These are phyloP conservation scores for Coriaria nepalensis DNA, from an alignment of 306 rosid species.

Conservation along the genomic window DNA sequence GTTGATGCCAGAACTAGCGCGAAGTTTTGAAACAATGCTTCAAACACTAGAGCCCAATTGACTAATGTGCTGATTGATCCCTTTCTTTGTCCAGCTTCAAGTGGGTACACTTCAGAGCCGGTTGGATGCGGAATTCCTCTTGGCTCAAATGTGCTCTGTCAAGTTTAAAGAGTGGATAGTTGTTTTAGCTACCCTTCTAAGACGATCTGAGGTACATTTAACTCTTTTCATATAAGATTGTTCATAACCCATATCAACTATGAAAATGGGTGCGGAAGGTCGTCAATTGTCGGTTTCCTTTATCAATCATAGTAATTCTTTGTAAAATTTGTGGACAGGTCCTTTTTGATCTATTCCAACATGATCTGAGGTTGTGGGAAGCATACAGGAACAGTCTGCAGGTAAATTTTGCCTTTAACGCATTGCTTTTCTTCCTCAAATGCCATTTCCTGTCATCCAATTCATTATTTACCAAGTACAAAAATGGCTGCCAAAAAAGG, in stretches of 20 bases:
- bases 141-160: conserved; percentile 93
- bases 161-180: conserved; percentile 99
- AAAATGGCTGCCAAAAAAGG: conserved; percentile 1
- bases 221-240: conserved; percentile 5
- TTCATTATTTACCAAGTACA: background rate
- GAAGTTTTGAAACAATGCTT: conserved; percentile 1
- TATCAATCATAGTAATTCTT: conserved; percentile 5
- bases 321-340: conserved; percentile 35
- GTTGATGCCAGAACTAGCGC: background rate
- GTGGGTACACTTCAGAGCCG: conserved; percentile 83
- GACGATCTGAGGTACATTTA: conserved; percentile 70
- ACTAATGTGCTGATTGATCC: conserved; percentile 1
- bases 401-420: conserved; percentile 26
- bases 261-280: background rate
- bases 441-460: no score
- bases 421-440: no score
- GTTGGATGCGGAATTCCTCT: conserved; percentile 90
- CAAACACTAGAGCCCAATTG: background rate
- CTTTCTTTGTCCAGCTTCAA: conserved; percentile 56
- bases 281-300: conserved; percentile 13
- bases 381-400: conserved; percentile 66
- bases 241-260: no score
- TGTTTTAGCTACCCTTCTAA: conserved; percentile 81
- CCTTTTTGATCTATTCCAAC: conserved; percentile 72
- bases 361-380: conserved; percentile 72